Evolutionary conservation across 2,329 filamentous ascomycete genomes (phyloP).

Genomic region (Neobulgaria alba): DNA sequence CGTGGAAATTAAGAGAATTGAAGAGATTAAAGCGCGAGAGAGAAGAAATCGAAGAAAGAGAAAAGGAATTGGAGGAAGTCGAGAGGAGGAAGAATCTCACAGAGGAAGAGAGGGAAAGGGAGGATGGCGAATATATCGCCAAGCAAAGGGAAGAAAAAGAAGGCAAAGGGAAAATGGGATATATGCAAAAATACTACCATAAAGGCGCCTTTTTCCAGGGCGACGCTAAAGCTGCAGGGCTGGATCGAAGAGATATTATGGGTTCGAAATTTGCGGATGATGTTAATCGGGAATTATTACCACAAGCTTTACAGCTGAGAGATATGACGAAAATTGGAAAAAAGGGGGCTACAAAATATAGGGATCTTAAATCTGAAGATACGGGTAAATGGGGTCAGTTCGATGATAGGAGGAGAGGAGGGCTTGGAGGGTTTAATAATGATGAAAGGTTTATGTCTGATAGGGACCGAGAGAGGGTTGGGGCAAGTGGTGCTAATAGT

Average conservation of each 20-base stretch:
- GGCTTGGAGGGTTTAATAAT: slow-evolving; percentile 34
- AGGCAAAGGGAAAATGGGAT: slow-evolving; percentile 70
- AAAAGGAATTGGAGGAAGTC: slow-evolving; percentile 80
- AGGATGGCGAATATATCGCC: slow-evolving; percentile 72
- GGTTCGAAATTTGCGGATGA: slow-evolving; percentile 77
- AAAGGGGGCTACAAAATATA: slow-evolving; percentile 86
- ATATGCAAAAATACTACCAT: slow-evolving; percentile 95
- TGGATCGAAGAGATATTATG: slow-evolving; percentile 79
- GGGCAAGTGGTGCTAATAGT: slow-evolving; percentile 58
- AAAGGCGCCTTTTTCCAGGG: slow-evolving; percentile 93
- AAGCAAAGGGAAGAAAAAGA: slow-evolving; percentile 49
- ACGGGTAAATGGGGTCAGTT: slow-evolving; percentile 77
- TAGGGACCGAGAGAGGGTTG: slow-evolving; percentile 39
- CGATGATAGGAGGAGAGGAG: slow-evolving; percentile 39
- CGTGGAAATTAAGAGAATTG: slow-evolving; percentile 90
- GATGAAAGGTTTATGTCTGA: slow-evolving; percentile 66
- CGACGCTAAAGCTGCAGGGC: slow-evolving; percentile 63
- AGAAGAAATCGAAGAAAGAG: slow-evolving; percentile 71
- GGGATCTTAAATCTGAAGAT: slow-evolving; percentile 80
- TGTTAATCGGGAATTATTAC: slow-evolving; percentile 74
- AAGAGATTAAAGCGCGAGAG: slow-evolving; percentile 81
- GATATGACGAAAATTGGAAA: slow-evolving; percentile 91
- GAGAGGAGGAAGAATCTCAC: slow-evolving; percentile 83
- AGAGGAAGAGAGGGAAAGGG: slow-evolving; percentile 73
- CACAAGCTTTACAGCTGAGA: slow-evolving; percentile 83